Base-by-base conservation (phyloP, 1,284 basidiomycete species). In the Ustilago shanxiensis region DNA sequence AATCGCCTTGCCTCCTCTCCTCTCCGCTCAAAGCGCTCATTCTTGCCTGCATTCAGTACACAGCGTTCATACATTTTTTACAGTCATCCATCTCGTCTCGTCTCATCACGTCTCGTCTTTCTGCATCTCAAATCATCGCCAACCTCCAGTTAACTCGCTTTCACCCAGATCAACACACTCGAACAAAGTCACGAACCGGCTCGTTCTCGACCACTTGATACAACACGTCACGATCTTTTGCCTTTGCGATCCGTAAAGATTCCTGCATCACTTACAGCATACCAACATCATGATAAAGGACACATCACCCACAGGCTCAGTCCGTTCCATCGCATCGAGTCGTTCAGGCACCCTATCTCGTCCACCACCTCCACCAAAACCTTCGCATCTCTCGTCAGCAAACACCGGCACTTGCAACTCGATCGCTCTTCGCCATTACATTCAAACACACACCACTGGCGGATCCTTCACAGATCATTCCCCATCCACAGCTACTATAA, bases 381-480 rank as follows among this genome's bases (percentile, higher is more conserved):
- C 79, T 26, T 72, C 65, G 18, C 78, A 81, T 61, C 74, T 81
- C 39, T 79, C 79, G 0, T 73, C 70, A 7, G 71, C 79, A 4
- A 66, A 76, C 47, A 81, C 79, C 9, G 79, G 79, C 39, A 81
- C 79, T 11, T 77, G 79, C 66, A 74, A 77, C 44, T 81, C 79
- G 20, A 78, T 72, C n/a, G 72, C 79, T n/a, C 64, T 81, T 3
- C 69, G 67, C 9, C 63, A 72, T 37, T 81, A 80, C 28, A 80
- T 81, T 18, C 74, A 75, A 8, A 66, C 67, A 1, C 79, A 81
- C 26, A 70, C 59, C 20, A 81, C 78, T 8, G 69, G 71, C 33
- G 72, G 68, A 11, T 77, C 76, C 11, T 68, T 74, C 51, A 65
- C 71, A 33, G 60, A 63, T 0, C 64, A 64, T 22, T 61, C 58